Base-by-base conservation (phyloP, 2,329 filamentous ascomycete genomes). In the Hymenoscyphus linearis region DNA sequence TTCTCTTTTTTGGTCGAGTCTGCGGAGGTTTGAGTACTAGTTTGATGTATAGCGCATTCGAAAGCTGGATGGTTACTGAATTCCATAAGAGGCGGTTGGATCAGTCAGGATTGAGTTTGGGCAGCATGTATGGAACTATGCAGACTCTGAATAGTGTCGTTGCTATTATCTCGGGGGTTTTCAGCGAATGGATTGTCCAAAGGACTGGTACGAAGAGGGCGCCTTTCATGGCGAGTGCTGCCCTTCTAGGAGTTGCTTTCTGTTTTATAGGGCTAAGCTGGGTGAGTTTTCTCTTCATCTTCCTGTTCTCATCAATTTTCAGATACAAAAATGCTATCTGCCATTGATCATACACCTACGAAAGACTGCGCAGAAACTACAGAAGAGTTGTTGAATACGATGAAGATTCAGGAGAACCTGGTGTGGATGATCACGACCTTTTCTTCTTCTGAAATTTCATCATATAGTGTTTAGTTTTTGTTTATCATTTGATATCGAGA, bases 11-110 rank as follows among this genome's bases (percentile, higher is more conserved):
- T 1, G 84, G 84, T 13, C 76, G 84, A 55, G 70, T 81, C 0
- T 75, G 85, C 3, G 82, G 81, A 25, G 84, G 84, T 0, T 62
- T 85, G 53, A 79, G 78, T 31, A 82, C 82, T 36, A 84, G 81
- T 27, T 71, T 86, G 47, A 75, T 86, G 34, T 85, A 82, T 74
- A 83, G 78, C 52, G 80, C 79, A 4, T 85, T 85, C 64, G 83
- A 86, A 70, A 82, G 80, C 66, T 86, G 83, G 83, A 82, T 86
- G 76, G 79, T 86, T 31, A 78, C 80, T 54, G 82, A 86, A 66
- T 85, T 79, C 66, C 79, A 82, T 55, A 73, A 75, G 50, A 72
- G 78, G 50, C 75, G 75, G 13, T 65, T 82, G 7, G 75, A 76
- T 31, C 71, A 78, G n/a, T 72, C 71, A 7, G 74, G 75, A 9